Evolutionary conservation across 108 stramenopile species (phyloP).

Genomic region (Cylindrotheca closterium): DNA sequence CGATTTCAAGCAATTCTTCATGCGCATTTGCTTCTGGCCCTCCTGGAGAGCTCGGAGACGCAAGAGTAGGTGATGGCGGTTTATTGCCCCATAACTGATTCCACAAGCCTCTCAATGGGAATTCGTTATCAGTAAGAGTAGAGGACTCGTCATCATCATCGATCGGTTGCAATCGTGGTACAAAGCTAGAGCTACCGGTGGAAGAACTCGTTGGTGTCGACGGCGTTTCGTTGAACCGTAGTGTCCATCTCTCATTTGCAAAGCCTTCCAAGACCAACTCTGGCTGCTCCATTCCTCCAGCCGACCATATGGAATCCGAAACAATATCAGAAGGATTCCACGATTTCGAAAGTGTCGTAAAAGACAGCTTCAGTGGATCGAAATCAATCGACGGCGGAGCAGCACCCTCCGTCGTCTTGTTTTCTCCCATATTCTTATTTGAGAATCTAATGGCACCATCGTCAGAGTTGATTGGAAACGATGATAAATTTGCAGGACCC

Average conservation of each 20-base stretch:
- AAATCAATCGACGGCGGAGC: conserved; percentile 10
- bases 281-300: conserved; percentile 35
- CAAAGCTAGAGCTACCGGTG: not conserved
- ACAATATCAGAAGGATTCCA: conserved; percentile 34
- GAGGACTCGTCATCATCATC: conserved; percentile 20
- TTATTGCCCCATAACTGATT: conserved; percentile 44
- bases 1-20: conserved; percentile 39
- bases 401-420: not conserved
- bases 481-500: conserved; percentile 27
- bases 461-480: not conserved
- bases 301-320: conserved; percentile 39
- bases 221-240: conserved; percentile 20
- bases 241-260: conserved; percentile 56
- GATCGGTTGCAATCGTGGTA: not conserved
- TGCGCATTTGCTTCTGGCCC: conserved; percentile 9
- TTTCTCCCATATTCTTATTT: not conserved
- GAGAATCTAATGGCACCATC: not conserved
- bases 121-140: conserved; percentile 9
- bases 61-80: conserved; percentile 29
- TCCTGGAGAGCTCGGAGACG: not conserved
- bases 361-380: conserved; percentile 25
- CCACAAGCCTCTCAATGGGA: conserved; percentile 38
- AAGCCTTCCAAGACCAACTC: conserved; percentile 63
- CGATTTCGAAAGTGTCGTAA: conserved; percentile 5
- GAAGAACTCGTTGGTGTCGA: not conserved